Base-by-base conservation (phyloP, 495 filamentous ascomycete species). In the Podospora anserina region DNA sequence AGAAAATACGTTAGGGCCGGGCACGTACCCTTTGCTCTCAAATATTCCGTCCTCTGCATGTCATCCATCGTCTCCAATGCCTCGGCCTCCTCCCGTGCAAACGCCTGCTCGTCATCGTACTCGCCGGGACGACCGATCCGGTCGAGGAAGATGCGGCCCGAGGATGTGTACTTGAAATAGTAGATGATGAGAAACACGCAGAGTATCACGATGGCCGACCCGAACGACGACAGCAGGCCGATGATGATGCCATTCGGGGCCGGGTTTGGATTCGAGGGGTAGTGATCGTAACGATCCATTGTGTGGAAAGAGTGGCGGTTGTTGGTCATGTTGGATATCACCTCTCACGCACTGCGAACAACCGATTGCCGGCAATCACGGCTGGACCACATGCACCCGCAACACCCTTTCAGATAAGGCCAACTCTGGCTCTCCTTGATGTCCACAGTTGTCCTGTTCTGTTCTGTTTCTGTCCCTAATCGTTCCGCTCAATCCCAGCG, bases 11-110 rank as follows among this genome's bases (percentile, higher is more conserved):
- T 5, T 5, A 28, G 60, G 26, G 61, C 15, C 13, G 16, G 16
- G 27, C 54, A 73, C 82, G 67, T 85, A 98, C 95, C 93, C 88
- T 99, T 99, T 18, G 95, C 95, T 80, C 96, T 86, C 55, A 96
- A 76, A 79, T 98, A 99, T 77, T 98, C 96, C 39, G 88, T 88
- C 79, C 91, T 85, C 75, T 92, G 88, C 72, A 97, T 81, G 71
- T 99, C 95, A 80, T 97, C 95, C 96, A 98, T 98, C 65, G 84
- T 84, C 81, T 97, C 96, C 76, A 99, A 78, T 66, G 96, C 95
- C 78, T 96, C 93, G 30, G 92, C 93, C 87, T 99, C 95, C 79
- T 98, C 95, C 70, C 91, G 88, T 69, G 87, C 85, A 79, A 94
- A 96, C 30, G 91, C 90, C 78, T 97, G 93, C 78, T 98, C 95